Evolutionary conservation across 2,329 filamentous ascomycete species (phyloP).

Genomic region (Xenoacremonium recifei): DNA sequence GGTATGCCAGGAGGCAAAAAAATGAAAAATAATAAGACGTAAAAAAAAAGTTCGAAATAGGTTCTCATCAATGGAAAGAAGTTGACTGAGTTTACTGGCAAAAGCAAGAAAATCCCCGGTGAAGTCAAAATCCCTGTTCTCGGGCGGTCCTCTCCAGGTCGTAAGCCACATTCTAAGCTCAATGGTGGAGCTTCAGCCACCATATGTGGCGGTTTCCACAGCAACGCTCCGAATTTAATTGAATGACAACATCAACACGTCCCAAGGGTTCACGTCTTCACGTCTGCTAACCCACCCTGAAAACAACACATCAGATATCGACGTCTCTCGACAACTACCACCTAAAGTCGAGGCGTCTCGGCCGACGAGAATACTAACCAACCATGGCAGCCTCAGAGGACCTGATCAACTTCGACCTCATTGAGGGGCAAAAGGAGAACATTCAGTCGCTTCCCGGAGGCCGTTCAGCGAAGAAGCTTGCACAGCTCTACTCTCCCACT

Average conservation of each 20-base stretch:
- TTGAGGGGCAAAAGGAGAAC: slow-evolving; percentile 97
- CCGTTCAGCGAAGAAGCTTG: slow-evolving; percentile 85
- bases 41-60: slow-evolving; percentile 26
- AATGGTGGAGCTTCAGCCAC: too few species aligned
- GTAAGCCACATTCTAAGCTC: too few species aligned
- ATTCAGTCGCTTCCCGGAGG: slow-evolving; percentile 89
- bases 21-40: slow-evolving; percentile 27
- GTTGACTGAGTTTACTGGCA: not conserved
- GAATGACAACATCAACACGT: slow-evolving; percentile 21
- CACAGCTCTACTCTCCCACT: slow-evolving; percentile 72
- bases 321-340: slow-evolving; percentile 7
- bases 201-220: slow-evolving; percentile 24
- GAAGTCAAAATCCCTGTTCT: too few species aligned
- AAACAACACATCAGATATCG: slow-evolving; percentile 1
- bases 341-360: slow-evolving; percentile 5
- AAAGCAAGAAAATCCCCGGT: not conserved
- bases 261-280: slow-evolving; percentile 5
- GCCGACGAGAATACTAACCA: slow-evolving; percentile 20
- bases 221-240: slow-evolving; percentile 15
- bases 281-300: slow-evolving; percentile 5
- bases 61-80: slow-evolving; percentile 15
- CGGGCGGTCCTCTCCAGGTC: too few species aligned
- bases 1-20: slow-evolving; percentile 22
- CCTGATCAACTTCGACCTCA: slow-evolving; percentile 79
- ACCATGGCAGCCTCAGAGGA: slow-evolving; percentile 52